These are phyloP conservation scores for Pterulicium gracile DNA, from an alignment of 1,284 basidiomycete genomes.

Conservation along the genomic window DNA sequence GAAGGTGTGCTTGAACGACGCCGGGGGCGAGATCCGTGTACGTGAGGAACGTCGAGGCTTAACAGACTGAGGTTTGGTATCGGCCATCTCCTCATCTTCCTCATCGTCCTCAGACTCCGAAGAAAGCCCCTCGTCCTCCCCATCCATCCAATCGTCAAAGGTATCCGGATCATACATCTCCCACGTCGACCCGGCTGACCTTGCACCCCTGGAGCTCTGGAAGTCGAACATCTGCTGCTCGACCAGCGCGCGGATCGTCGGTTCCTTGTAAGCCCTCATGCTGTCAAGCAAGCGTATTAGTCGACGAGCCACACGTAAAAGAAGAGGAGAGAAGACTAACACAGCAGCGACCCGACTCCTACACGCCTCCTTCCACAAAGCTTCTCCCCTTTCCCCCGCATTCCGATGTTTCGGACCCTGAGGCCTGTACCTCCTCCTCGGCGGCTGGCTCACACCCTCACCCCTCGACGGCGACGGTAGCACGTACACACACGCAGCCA, in stretches of 20 bases:
- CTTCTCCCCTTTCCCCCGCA: not conserved
- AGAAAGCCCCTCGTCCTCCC: not conserved
- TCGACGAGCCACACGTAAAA: not conserved
- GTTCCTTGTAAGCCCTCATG: not conserved
- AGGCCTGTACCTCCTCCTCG: not conserved
- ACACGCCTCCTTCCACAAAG: not conserved
- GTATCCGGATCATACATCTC: not conserved
- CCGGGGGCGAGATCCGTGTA: not conserved
- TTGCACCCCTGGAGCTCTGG: not conserved
- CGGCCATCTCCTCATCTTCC: not conserved
- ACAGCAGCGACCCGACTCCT: not conserved
- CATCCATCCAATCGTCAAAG: not conserved
- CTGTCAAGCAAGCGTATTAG: not conserved
- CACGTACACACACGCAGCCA: not conserved
- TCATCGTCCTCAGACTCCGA: slow-evolving; percentile 1
- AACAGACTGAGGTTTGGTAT: not conserved
- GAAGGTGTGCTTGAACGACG: not conserved
- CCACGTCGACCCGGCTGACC: not conserved
- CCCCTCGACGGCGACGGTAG: not conserved
- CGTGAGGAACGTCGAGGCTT: not conserved
- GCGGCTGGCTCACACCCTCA: not conserved
- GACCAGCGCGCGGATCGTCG: not conserved
- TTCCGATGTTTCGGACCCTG: not conserved
- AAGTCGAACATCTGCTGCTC: not conserved
- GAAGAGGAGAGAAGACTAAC: not conserved